These are phyloP conservation scores for Ormosia emarginata DNA, from an alignment of 306 rosid genomes.

Conservation along the genomic window DNA sequence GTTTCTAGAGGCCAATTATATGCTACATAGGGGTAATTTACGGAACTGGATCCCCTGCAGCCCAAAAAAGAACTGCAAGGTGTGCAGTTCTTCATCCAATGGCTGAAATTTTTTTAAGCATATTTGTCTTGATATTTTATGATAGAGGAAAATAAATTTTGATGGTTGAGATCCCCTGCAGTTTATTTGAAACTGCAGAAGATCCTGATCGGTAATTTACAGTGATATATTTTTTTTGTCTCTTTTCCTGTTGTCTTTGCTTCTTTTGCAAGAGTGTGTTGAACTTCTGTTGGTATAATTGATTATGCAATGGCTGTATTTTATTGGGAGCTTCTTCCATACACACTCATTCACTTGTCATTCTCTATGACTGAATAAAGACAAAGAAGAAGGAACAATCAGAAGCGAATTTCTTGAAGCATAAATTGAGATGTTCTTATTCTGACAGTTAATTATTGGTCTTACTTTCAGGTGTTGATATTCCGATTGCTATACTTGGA, in stretches of 20 bases:
- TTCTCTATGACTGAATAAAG: not conserved
- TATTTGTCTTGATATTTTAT: no score
- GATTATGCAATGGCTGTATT: not conserved
- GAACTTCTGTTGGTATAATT: not conserved
- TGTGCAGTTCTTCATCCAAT: no score
- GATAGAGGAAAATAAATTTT: no score
- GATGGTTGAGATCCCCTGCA: no score
- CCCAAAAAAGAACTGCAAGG: no score
- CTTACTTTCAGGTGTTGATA: constrained; percentile 45
- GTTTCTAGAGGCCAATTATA: not conserved
- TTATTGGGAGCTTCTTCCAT: not conserved
- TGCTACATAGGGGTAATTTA: not conserved
- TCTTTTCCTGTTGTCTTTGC: not conserved
- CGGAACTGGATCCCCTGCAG: not conserved
- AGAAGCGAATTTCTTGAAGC: not conserved
- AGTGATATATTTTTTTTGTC: not conserved
- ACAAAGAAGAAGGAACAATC: not conserved
- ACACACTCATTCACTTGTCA: not conserved
- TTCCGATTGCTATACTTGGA: constrained; percentile 59
- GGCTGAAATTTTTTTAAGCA: no score
- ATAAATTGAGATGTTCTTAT: not conserved
- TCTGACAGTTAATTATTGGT: constrained; percentile 1
- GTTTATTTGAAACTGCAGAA: no score
- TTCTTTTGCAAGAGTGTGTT: not conserved
- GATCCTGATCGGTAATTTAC: not conserved